Evolutionary conservation across 208 protist species (phyloP).

Genomic region (Phytomonas francai): DNA sequence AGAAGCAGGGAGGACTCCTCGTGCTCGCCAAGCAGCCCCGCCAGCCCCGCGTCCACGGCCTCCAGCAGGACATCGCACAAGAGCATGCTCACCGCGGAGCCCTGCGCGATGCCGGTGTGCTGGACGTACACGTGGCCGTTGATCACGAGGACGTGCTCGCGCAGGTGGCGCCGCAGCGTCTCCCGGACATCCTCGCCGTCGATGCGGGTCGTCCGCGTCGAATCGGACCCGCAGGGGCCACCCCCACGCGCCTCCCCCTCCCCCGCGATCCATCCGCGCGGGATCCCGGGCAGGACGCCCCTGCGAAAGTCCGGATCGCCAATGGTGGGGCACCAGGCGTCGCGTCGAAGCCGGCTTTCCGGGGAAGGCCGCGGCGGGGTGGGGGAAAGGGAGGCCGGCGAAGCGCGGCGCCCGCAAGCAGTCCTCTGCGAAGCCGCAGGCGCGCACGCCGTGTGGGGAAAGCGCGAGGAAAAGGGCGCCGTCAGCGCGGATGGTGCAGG

Average conservation of each 20-base stretch:
- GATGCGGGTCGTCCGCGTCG: conserved; percentile 3
- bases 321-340: conserved; percentile 17
- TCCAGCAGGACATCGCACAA: conserved; percentile 57
- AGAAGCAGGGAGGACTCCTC: conserved; percentile 7
- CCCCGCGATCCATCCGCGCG: conserved; percentile 33
- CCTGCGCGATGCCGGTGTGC: conserved; percentile 49
- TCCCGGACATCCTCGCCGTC: conserved; percentile 26
- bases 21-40: conserved; percentile 14
- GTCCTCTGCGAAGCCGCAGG: background rate
- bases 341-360: conserved; percentile 10
- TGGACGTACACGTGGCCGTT: conserved; percentile 35
- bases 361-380: background rate
- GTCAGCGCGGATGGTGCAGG: too few species aligned
- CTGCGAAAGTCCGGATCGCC: conserved; percentile 12
- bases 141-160: conserved; percentile 35
- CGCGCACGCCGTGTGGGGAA: too few species aligned
- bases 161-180: conserved; percentile 32
- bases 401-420: too few species aligned
- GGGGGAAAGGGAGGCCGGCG: too few species aligned
- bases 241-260: conserved; percentile 14
- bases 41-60: conserved; percentile 20
- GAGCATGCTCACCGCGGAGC: conserved; percentile 69
- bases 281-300: conserved; percentile 24
- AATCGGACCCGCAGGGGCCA: background rate
- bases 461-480: too few species aligned